phyloP scores from a whole-genome alignment of 768 basidiomycete species.

The Hypsizygus marmoreus region DNA sequence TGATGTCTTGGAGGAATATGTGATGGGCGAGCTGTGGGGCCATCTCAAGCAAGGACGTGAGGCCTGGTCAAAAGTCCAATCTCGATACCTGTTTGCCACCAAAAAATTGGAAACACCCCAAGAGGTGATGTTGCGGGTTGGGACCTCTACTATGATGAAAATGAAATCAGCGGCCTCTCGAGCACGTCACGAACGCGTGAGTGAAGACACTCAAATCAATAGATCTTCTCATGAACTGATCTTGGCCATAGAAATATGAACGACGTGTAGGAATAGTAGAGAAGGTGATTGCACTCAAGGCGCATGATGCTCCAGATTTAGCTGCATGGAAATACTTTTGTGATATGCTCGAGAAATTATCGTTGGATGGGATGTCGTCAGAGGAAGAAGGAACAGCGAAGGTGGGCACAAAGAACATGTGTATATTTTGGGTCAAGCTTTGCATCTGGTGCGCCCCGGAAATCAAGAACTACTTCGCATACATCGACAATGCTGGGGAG shows the following conservation, averaged over 20 bases:
- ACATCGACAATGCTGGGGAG: slow-evolving; percentile 6
- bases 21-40: neutral
- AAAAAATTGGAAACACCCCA: slow-evolving; percentile 1
- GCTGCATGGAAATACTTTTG: slow-evolving; percentile 7
- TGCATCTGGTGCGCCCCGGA: slow-evolving; percentile 1
- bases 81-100: neutral
- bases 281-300: slow-evolving; percentile 4
- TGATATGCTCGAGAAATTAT: slow-evolving; percentile 2
- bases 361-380: slow-evolving; percentile 13
- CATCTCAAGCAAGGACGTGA: slow-evolving; percentile 9
- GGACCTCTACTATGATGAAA: neutral
- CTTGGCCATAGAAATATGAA: slow-evolving; percentile 2
- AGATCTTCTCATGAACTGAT: neutral
- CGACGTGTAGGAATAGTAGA: neutral
- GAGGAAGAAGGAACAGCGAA: slow-evolving; percentile 6
- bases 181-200: slow-evolving; percentile 1
- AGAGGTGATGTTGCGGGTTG: neutral
- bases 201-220: neutral
- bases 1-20: slow-evolving; percentile 2
- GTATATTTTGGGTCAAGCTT: neutral
- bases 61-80: slow-evolving; percentile 2
- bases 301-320: neutral
- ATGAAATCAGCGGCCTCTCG: neutral
- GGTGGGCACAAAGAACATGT: neutral
- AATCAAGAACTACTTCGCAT: slow-evolving; percentile 5